Conservation (phyloP, 257 asterid species). For the Penstemon eatonii region DNA sequence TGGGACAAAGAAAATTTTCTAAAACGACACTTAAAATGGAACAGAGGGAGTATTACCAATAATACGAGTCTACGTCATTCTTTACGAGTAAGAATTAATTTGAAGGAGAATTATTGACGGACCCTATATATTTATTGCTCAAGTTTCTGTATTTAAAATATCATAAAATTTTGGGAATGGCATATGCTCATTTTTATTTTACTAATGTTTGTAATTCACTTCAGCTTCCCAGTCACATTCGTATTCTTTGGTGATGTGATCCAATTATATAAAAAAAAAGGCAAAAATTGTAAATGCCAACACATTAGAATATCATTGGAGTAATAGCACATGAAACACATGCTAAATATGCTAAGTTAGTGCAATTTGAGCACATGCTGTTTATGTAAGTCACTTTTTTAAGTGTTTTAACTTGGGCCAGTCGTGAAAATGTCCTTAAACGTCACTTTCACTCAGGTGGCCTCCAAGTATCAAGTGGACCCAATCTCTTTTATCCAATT, state of each 20-base stretch:
- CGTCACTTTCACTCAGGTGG: constrained; percentile 17
- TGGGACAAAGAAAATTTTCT: too few relatives aligned
- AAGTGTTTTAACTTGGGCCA: not conserved
- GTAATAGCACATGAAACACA: constrained; percentile 20
- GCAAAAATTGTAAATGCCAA: too few relatives aligned
- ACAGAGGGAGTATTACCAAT: too few relatives aligned
- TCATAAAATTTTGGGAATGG: not conserved
- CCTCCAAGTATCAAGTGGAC: not conserved
- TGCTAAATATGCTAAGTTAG: not conserved
- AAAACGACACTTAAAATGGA: too few relatives aligned
- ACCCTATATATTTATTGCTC: too few relatives aligned
- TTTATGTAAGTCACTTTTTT: not conserved
- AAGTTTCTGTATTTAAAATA: too few relatives aligned
- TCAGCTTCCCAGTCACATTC: not conserved
- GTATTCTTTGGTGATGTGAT: too few relatives aligned
- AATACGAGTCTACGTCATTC: too few relatives aligned
- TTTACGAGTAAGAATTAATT: too few relatives aligned
- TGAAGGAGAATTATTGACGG: too few relatives aligned
- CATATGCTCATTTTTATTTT: not conserved
- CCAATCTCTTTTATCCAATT: not conserved
- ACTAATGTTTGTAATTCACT: not conserved
- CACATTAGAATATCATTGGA: not conserved
- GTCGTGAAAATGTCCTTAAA: not conserved
- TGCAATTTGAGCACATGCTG: constrained; percentile 25
- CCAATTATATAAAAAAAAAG: too few relatives aligned